These are phyloP conservation scores for Boletus barrowsii DNA, from an alignment of 768 basidiomycete genomes.

Conservation along the genomic window DNA sequence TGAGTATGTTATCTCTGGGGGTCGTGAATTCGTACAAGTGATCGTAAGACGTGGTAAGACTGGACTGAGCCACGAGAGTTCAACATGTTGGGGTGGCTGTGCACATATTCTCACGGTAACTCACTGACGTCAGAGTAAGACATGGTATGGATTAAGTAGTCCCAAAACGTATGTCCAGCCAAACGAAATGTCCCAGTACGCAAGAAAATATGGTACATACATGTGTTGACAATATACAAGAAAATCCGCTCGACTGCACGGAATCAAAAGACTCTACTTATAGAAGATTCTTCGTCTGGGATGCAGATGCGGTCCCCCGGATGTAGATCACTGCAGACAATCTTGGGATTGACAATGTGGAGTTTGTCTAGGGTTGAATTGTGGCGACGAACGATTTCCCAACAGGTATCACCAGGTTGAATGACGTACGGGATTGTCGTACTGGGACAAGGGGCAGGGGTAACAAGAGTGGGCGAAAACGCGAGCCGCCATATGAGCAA, in stretches of 20 bases:
- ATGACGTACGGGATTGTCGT: slow-evolving; percentile 45
- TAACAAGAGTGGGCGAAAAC: slow-evolving; percentile 32
- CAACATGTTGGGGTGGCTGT: slow-evolving; percentile 26
- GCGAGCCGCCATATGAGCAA: slow-evolving; percentile 64
- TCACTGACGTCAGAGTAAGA: slow-evolving; percentile 21
- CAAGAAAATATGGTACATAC: slow-evolving; percentile 19
- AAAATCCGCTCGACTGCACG: background rate
- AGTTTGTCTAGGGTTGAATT: slow-evolving; percentile 52
- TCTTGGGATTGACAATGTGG: slow-evolving; percentile 47
- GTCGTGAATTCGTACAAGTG: slow-evolving; percentile 30
- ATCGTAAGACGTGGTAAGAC: slow-evolving; percentile 14
- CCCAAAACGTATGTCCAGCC: background rate
- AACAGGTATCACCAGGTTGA: slow-evolving; percentile 62
- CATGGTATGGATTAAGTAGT: background rate
- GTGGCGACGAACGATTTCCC: slow-evolving; percentile 52
- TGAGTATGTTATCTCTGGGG: slow-evolving; percentile 14
- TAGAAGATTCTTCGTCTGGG: slow-evolving; percentile 40
- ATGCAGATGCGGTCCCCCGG: slow-evolving; percentile 62
- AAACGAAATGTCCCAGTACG: slow-evolving; percentile 5
- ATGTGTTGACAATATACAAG: slow-evolving; percentile 9
- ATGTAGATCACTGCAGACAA: slow-evolving; percentile 56
- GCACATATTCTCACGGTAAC: slow-evolving; percentile 10
- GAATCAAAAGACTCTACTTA: slow-evolving; percentile 27
- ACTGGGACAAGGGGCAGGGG: slow-evolving; percentile 30
- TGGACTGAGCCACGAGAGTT: slow-evolving; percentile 16